Percentiles rank a stretch among this genome's conserved stretches.
phyloP scores from a whole-genome alignment of 1,139 yeast species.

The Starmera stellimalicola region DNA sequence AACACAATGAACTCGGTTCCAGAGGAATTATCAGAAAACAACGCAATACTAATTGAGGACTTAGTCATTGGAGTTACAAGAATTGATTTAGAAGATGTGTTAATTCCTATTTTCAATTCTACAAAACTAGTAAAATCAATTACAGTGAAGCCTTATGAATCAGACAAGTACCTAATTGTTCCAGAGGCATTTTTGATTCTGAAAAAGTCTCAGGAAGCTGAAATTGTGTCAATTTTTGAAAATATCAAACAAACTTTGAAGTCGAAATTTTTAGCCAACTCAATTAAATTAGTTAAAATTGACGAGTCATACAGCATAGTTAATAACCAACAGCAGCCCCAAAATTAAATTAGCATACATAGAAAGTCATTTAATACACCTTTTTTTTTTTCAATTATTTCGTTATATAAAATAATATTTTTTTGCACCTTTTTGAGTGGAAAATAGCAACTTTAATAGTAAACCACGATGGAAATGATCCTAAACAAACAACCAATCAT shows the following conservation, averaged over 20 bases:
- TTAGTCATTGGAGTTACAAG: slow-evolving; percentile 44
- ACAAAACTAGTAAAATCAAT: slow-evolving; percentile 19
- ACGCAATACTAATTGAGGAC: slow-evolving; percentile 47
- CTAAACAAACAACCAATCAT: slow-evolving; percentile 4
- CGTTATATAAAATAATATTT: no score
- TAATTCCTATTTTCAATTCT: slow-evolving; percentile 21
- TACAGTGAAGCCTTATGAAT: slow-evolving; percentile 30
- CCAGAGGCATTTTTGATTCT: slow-evolving; percentile 24
- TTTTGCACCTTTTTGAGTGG: no score
- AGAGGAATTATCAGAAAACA: slow-evolving; percentile 20
- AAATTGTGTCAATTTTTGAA: slow-evolving; percentile 17
- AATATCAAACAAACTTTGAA: slow-evolving; percentile 15
- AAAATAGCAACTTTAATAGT: not conserved
- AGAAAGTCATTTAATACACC: not conserved
- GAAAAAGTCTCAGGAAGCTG: slow-evolving; percentile 19
- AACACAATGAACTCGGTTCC: not conserved
- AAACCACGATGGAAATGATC: slow-evolving; percentile 1
- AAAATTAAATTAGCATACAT: not conserved
- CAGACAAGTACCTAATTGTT: slow-evolving; percentile 34
- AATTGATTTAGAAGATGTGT: slow-evolving; percentile 31
- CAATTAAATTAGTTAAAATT: slow-evolving; percentile 18
- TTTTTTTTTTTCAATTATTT: not conserved
- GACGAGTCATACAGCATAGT: no score
- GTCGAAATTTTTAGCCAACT: slow-evolving; percentile 20
- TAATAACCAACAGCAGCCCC: no score